phyloP scores from a whole-genome alignment of 495 filamentous ascomycete species.

The Neurospora tetrasperma region DNA sequence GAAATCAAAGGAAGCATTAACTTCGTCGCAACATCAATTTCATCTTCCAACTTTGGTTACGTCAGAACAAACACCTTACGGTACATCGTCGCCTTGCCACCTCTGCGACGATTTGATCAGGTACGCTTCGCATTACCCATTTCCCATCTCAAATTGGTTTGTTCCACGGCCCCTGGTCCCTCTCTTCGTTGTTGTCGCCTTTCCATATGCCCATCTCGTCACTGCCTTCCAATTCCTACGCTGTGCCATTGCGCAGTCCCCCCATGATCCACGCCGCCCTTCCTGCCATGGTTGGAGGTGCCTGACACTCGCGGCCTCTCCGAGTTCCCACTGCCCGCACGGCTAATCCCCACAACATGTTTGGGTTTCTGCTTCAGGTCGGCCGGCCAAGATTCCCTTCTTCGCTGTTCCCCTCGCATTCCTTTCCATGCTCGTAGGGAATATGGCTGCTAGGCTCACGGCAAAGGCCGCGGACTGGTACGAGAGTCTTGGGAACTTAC shows the following conservation, averaged over 20 bases:
- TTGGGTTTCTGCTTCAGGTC: neutral
- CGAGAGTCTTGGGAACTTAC: conserved; percentile 1
- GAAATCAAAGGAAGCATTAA: neutral
- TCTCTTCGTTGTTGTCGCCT: neutral
- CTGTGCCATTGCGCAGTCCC: neutral
- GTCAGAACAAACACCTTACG: neutral
- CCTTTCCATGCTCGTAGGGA: conserved; percentile 6
- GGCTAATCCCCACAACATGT: neutral
- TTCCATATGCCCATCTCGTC: neutral
- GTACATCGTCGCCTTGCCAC: neutral
- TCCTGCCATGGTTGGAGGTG: neutral
- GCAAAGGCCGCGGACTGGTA: conserved; percentile 3
- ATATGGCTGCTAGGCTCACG: conserved; percentile 6
- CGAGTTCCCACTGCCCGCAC: neutral
- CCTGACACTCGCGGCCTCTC: neutral
- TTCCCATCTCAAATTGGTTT: neutral
- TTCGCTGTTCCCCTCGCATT: conserved; percentile 5
- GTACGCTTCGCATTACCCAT: neutral
- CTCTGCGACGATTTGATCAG: neutral
- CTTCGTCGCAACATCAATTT: neutral
- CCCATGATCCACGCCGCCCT: neutral
- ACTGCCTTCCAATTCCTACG: neutral
- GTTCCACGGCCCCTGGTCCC: neutral
- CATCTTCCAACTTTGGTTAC: neutral
- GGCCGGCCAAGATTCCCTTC: neutral